These are phyloP conservation scores for Teunomyces pallodes DNA, from an alignment of 805 yeast genomes.

Conservation along the genomic window DNA sequence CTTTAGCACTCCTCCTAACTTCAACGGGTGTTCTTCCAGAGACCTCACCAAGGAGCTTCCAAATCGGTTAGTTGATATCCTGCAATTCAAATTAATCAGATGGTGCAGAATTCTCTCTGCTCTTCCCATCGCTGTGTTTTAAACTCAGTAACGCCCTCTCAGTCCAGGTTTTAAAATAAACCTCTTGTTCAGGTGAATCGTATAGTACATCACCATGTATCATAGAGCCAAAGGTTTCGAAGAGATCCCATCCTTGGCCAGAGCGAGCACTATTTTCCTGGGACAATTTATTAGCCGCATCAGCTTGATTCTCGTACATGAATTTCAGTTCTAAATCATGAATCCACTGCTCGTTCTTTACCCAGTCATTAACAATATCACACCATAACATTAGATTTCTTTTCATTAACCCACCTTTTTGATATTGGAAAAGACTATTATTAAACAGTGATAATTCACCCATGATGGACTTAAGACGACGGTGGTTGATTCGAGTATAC, in stretches of 20 bases:
- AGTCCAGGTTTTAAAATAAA: constrained; percentile 35
- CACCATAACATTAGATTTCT: constrained; percentile 54
- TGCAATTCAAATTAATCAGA: no score
- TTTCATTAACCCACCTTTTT: constrained; percentile 51
- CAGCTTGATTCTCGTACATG: constrained; percentile 29
- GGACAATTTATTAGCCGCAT: constrained; percentile 16
- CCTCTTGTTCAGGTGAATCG: constrained; percentile 26
- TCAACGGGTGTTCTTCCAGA: no score
- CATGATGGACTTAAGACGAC: constrained; percentile 41
- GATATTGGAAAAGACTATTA: constrained; percentile 50
- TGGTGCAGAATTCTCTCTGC: no score
- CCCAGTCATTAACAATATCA: constrained; percentile 50
- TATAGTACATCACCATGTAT: constrained; percentile 28
- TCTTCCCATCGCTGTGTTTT: background rate
- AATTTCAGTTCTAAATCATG: constrained; percentile 49
- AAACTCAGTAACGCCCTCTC: background rate
- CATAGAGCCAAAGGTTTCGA: constrained; percentile 35
- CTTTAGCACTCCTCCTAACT: no score
- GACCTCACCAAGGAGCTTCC: no score
- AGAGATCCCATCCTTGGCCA: constrained; percentile 31
- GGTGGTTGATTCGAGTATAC: constrained; percentile 52
- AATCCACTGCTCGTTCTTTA: constrained; percentile 62
- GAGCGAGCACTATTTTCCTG: constrained; percentile 28
- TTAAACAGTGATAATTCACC: constrained; percentile 49
- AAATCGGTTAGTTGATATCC: no score